These are phyloP conservation scores for Remersonia thermophila DNA, from an alignment of 2,329 filamentous ascomycete species.

Conservation along the genomic window DNA sequence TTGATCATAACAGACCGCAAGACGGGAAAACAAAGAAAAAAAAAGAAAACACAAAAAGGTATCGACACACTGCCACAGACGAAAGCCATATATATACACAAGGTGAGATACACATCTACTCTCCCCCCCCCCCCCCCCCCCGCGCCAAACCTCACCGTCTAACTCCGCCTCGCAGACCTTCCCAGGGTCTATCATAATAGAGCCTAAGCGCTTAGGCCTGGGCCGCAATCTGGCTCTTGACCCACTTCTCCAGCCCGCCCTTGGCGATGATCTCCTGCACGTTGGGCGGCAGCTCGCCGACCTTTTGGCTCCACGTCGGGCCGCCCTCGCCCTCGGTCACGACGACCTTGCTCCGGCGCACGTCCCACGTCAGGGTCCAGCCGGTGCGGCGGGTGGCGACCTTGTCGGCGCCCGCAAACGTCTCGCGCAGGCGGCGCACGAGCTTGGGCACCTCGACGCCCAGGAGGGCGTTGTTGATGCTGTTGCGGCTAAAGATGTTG, in stretches of 20 bases:
- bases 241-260: slow-evolving; percentile 73
- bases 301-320: slow-evolving; percentile 62
- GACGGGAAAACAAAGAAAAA: too few relatives aligned
- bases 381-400: slow-evolving; percentile 60
- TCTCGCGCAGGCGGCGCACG: slow-evolving; percentile 51
- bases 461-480: slow-evolving; percentile 69
- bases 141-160: too few relatives aligned
- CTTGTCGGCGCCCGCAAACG: slow-evolving; percentile 39
- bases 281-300: slow-evolving; percentile 72
- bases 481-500: slow-evolving; percentile 71
- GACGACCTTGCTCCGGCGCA: slow-evolving; percentile 55
- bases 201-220: too few relatives aligned
- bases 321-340: slow-evolving; percentile 59
- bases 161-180: too few relatives aligned
- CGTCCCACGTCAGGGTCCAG: slow-evolving; percentile 76
- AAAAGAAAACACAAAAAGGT: too few relatives aligned
- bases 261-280: slow-evolving; percentile 74
- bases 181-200: too few relatives aligned
- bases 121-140: too few relatives aligned
- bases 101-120: too few relatives aligned
- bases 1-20: too few relatives aligned
- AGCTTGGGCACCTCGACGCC: slow-evolving; percentile 57
- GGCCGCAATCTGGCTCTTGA: slow-evolving; percentile 51
- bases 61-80: too few relatives aligned
- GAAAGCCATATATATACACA: too few relatives aligned